These are phyloP conservation scores for Vaccinium corymbosum DNA, from an alignment of 148 eudicot species.

Conservation along the genomic window DNA sequence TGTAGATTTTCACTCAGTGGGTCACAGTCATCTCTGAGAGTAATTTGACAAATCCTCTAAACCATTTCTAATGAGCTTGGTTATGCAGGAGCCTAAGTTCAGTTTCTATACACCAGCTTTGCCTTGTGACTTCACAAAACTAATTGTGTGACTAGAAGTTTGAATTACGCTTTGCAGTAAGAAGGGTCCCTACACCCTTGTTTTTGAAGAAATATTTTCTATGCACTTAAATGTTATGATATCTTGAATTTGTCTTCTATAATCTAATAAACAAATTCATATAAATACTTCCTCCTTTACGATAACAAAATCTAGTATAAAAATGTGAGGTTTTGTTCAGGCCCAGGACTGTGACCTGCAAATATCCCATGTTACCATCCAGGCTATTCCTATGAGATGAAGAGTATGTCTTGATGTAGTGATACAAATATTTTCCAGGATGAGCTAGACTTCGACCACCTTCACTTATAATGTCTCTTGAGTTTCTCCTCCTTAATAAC, in stretches of 20 bases:
- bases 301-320: not conserved
- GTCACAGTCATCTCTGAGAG: not conserved
- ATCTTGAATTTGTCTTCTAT: not conserved
- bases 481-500: not conserved
- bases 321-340: not conserved
- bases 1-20: not conserved
- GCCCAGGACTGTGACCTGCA: not conserved
- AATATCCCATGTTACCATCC: not conserved
- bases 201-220: not conserved
- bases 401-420: constrained; percentile 5
- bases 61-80: not conserved
- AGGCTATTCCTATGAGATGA: not conserved
- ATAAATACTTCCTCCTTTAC: not conserved
- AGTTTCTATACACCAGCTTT: not conserved
- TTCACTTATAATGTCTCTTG: not conserved
- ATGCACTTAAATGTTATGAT: not conserved
- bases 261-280: not conserved
- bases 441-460: constrained; percentile 4
- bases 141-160: not conserved
- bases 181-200: not conserved
- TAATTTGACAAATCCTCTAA: not conserved
- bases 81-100: not conserved
- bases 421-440: not conserved
- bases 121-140: not conserved
- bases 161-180: not conserved